Percentiles rank a stretch among this genome's conserved stretches.
Conservation (phyloP, 441 rosid species). For the Erodium chrysanthum region DNA sequence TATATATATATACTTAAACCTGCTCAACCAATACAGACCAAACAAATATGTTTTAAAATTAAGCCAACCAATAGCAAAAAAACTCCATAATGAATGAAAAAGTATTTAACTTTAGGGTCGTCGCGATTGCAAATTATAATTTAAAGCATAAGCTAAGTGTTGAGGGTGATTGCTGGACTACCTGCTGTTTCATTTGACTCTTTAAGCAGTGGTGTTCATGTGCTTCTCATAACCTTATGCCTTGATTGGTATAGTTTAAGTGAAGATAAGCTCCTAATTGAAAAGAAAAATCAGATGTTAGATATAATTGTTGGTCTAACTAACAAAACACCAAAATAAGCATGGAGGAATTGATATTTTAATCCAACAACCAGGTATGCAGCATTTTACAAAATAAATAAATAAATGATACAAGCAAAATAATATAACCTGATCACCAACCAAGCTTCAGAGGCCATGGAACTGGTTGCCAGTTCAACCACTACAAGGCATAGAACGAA, state of each 20-base stretch:
- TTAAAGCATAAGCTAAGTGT: background rate
- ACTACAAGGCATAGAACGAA: background rate
- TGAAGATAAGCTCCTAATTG: slow-evolving; percentile 2
- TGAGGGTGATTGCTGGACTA: too few species aligned
- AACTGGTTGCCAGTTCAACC: background rate
- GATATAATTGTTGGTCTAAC: background rate
- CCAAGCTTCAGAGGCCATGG: background rate
- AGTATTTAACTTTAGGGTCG: background rate
- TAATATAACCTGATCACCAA: background rate
- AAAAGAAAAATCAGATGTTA: background rate
- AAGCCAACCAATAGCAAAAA: background rate
- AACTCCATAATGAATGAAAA: background rate
- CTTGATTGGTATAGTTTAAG: background rate
- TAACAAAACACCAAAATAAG: background rate
- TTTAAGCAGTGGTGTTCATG: background rate
- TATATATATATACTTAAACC: background rate
- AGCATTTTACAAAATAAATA: background rate
- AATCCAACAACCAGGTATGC: background rate
- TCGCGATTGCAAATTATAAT: background rate
- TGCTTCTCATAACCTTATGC: background rate
- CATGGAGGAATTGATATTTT: background rate
- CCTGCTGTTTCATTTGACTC: background rate
- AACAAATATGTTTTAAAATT: background rate
- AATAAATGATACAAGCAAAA: background rate
- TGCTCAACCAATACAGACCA: background rate